These are phyloP conservation scores for Hypoxylon sp. DNA, from an alignment of 2,329 filamentous ascomycete genomes.

Conservation along the genomic window DNA sequence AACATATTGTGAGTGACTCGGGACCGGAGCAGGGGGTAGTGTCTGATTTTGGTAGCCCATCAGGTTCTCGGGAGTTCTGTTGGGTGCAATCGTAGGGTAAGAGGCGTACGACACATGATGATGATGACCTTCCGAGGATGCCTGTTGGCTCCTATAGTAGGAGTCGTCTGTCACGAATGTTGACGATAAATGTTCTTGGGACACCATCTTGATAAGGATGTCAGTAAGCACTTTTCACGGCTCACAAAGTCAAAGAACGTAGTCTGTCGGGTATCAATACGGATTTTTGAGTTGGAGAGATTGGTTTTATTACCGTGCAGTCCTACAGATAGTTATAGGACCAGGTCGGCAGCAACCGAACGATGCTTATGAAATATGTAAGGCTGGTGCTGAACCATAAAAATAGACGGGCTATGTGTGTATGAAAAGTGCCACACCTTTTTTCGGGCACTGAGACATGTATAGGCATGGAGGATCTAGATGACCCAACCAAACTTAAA, in stretches of 20 bases:
- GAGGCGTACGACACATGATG: constrained; percentile 45
- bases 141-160: constrained; percentile 45
- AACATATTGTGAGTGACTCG: constrained; percentile 43
- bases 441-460: constrained; percentile 24
- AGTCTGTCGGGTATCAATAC: constrained; percentile 14
- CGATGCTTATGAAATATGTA: constrained; percentile 22
- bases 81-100: constrained; percentile 40
- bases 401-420: constrained; percentile 35
- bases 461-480: constrained; percentile 32
- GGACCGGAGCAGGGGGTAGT: constrained; percentile 44
- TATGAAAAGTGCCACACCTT: constrained; percentile 30
- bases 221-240: constrained; percentile 35
- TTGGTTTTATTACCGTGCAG: constrained; percentile 36
- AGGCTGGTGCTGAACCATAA: constrained; percentile 25
- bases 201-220: constrained; percentile 45
- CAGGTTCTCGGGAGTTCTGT: constrained; percentile 42
- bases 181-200: constrained; percentile 47
- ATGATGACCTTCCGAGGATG: constrained; percentile 44
- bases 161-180: constrained; percentile 46
- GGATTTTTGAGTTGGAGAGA: constrained; percentile 13
- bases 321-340: constrained; percentile 16
- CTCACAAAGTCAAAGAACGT: constrained; percentile 2
- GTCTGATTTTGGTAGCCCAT: constrained; percentile 47
- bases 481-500: constrained; percentile 34
- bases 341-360: constrained; percentile 20